These are phyloP conservation scores for Cyberlindnera maclurae DNA, from an alignment of 805 yeast species.

Conservation along the genomic window DNA sequence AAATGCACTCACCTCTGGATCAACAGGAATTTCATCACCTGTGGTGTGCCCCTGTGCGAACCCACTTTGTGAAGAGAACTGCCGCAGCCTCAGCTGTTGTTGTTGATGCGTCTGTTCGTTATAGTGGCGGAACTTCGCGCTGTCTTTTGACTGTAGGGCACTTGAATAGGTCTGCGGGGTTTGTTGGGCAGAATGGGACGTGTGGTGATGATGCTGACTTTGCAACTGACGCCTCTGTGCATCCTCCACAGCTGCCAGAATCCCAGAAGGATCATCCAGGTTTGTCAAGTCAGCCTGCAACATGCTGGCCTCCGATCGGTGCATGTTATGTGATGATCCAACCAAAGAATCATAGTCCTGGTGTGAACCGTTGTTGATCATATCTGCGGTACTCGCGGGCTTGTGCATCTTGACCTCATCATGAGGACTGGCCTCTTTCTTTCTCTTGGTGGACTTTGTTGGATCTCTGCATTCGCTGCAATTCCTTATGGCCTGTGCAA, in stretches of 20 bases:
- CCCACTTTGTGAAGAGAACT: conserved; percentile 2
- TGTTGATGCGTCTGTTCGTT: conserved; percentile 5
- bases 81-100: conserved; percentile 2
- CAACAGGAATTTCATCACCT: conserved; percentile 40
- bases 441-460: conserved; percentile 13
- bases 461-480: conserved; percentile 57
- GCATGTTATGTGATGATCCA: conserved; percentile 3
- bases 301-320: conserved; percentile 14
- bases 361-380: conserved; percentile 8
- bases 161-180: conserved; percentile 2
- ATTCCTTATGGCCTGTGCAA: conserved; percentile 64
- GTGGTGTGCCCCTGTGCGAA: not conserved
- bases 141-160: conserved; percentile 2
- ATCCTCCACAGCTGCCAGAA: conserved; percentile 53
- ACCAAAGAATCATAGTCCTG: conserved; percentile 13
- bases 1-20: conserved; percentile 50
- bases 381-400: conserved; percentile 2
- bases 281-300: conserved; percentile 18
- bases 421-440: conserved; percentile 7
- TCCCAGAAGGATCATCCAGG: conserved; percentile 21
- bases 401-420: not conserved
- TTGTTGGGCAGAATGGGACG: conserved; percentile 1
- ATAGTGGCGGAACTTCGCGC: conserved; percentile 8
- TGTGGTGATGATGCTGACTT: conserved; percentile 10
- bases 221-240: conserved; percentile 32